Base-by-base conservation (phyloP, 441 rosid genomes). In the Dalechampia spathulata region DNA sequence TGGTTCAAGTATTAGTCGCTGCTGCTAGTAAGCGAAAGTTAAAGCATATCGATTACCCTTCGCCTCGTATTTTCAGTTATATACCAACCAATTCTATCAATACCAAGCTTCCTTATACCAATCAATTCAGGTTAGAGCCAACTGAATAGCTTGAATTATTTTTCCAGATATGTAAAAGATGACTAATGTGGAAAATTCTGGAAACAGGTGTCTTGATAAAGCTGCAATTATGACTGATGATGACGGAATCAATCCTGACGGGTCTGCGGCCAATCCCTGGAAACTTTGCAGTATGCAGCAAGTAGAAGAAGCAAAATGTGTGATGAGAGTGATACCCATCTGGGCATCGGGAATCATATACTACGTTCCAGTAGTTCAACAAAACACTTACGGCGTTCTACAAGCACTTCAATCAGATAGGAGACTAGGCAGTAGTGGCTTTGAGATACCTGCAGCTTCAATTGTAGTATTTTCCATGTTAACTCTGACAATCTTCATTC, bases 391-490 rank as follows among this genome's bases (percentile, higher is more conserved):
- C 27, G 72, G 60, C n/a, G 65, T 76, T n/a, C 65, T 79, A 45
- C 87, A 83, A 58, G 83, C 82, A 0, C 67, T 79, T 37, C 81
- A 77, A 44, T 63, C 64, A 19, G 75, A 81, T 34, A 76, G 80
- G 62, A 60, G 62, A 15, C 49, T 77, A 1, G 50, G 56, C 22
- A 25, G 16, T 10, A 54, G n/a, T 15, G 39, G 59, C 16, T 74
- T 78, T 49, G 30, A 67, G 52, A 47, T 75, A 1, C 78, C 78
- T 5, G 70, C 74, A 0, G 74, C 74, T 17, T 69, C 81, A 1
- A 65, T 58, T 5, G 6, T 19, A 1, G 45, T 68, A 54, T 72
- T 75, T 40, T 5, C 46, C 16, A 72, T 69, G 70, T 61, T 75
- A n/a, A 50, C 62, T 30, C 65, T 75, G 12, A 69, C 74, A 7